These are phyloP conservation scores for Phytophthora parvispora DNA, from an alignment of 352 stramenopile genomes.

Conservation along the genomic window DNA sequence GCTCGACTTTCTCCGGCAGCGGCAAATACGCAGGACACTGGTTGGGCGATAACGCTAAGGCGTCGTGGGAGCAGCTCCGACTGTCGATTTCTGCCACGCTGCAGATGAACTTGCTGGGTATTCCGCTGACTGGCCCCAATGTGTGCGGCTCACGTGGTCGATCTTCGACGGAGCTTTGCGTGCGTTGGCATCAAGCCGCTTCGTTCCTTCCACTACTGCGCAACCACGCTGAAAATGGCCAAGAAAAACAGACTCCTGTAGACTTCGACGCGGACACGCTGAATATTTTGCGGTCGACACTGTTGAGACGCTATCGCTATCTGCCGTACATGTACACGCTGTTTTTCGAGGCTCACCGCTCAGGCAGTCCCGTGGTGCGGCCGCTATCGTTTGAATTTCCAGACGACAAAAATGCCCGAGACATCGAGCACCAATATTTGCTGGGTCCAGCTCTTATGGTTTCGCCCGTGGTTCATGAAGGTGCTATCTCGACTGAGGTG, in stretches of 20 bases:
- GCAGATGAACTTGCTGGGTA: conserved; percentile 83
- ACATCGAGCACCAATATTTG: conserved; percentile 80
- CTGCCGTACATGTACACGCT: conserved; percentile 91
- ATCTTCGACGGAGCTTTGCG: conserved; percentile 75
- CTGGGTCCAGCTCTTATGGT: conserved; percentile 81
- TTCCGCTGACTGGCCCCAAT: conserved; percentile 76
- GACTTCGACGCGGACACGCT: conserved; percentile 73
- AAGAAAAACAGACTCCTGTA: conserved; percentile 59
- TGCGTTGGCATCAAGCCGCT: conserved; percentile 87
- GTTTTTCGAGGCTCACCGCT: conserved; percentile 65
- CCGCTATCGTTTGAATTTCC: conserved; percentile 79
- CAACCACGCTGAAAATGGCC: conserved; percentile 67
- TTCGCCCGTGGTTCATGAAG: conserved; percentile 77
- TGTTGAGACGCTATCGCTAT: conserved; percentile 75
- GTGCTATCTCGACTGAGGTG: conserved; percentile 59
- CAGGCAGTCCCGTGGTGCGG: conserved; percentile 59
- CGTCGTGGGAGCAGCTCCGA: conserved; percentile 86
- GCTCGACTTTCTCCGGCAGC: conserved; percentile 76
- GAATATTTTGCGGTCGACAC: conserved; percentile 70
- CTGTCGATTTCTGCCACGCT: conserved; percentile 77
- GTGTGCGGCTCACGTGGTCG: conserved; percentile 64
- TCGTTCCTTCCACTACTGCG: conserved; percentile 84
- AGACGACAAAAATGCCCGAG: conserved; percentile 39
- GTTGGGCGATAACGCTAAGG: conserved; percentile 48
- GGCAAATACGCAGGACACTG: conserved; percentile 75